Conservation (phyloP, 139 green algal genomes). For the Chlorella sorokiniana region DNA sequence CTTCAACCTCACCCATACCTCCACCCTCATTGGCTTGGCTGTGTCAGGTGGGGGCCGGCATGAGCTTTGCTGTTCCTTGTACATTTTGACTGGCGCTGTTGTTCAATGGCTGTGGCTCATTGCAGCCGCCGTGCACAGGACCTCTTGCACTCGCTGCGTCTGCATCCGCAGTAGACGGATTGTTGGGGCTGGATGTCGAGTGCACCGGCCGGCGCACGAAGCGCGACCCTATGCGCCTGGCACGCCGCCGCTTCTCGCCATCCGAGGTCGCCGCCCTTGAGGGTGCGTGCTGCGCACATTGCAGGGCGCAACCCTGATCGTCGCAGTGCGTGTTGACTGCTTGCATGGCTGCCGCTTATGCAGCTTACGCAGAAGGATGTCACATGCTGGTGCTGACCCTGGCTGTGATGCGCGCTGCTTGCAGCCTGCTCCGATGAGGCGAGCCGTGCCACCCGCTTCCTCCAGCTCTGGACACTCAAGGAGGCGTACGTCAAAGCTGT, state of each 20-base stretch:
- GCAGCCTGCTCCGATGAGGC: slow-evolving; percentile 10
- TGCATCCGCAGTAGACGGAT: slow-evolving; percentile 6
- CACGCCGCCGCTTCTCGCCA: slow-evolving; percentile 53
- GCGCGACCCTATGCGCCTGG: slow-evolving; percentile 56
- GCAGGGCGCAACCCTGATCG: background rate
- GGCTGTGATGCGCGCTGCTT: background rate
- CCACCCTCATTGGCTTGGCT: slow-evolving; percentile 48
- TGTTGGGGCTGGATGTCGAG: slow-evolving; percentile 76
- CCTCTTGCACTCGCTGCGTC: too few species aligned
- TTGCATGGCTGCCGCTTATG: background rate
- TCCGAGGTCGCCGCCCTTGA: slow-evolving; percentile 43
- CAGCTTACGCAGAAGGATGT: background rate
- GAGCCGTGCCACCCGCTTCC: slow-evolving; percentile 44
- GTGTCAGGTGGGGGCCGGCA: slow-evolving; percentile 8
- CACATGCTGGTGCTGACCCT: background rate
- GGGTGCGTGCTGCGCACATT: background rate
- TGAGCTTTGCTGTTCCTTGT: too few species aligned
- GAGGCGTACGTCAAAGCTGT: slow-evolving; percentile 82
- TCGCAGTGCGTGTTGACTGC: background rate
- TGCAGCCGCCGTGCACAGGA: too few species aligned
- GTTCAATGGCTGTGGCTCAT: too few species aligned
- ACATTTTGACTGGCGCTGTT: too few species aligned
- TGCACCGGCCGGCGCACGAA: slow-evolving; percentile 31
- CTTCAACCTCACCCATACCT: slow-evolving; percentile 72
- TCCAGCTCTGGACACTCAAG: slow-evolving; percentile 80